phyloP scores from a whole-genome alignment of 2,329 filamentous ascomycete species.

The Aspergillus brunneoviolaceus region DNA sequence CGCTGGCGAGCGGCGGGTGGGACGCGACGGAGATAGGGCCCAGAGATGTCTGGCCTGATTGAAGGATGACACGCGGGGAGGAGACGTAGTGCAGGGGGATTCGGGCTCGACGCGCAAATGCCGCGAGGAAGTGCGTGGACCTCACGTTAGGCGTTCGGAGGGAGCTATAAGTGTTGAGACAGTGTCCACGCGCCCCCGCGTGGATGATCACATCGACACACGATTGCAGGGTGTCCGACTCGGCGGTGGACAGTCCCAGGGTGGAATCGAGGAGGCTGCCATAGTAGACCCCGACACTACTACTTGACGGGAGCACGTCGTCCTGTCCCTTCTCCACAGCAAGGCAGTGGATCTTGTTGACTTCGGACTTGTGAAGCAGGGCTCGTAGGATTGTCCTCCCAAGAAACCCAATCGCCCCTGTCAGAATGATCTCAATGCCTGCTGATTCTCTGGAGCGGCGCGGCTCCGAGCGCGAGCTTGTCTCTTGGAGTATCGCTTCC shows the following conservation, averaged over 20 bases:
- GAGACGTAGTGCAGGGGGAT: slow-evolving; percentile 9
- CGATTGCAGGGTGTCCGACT: background rate
- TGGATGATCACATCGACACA: slow-evolving; percentile 8
- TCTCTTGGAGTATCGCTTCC: background rate
- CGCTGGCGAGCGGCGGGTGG: background rate
- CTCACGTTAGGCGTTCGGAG: background rate
- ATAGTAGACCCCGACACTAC: background rate
- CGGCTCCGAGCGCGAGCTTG: background rate
- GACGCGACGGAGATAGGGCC: background rate
- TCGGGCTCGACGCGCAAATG: background rate
- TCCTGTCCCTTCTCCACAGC: slow-evolving; percentile 25
- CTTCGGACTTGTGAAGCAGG: slow-evolving; percentile 32
- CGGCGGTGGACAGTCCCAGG: background rate
- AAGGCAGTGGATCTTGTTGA: slow-evolving; percentile 47
- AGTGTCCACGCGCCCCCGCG: slow-evolving; percentile 2
- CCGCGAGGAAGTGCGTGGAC: slow-evolving; percentile 2
- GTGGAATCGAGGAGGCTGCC: slow-evolving; percentile 1
- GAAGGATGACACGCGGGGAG: slow-evolving; percentile 1
- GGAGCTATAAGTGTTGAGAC: slow-evolving; percentile 4
- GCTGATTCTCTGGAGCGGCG: background rate
- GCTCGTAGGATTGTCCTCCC: slow-evolving; percentile 40
- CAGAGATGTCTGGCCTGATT: background rate
- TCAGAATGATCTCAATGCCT: slow-evolving; percentile 21
- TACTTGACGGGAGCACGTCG: background rate
- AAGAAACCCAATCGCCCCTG: slow-evolving; percentile 40